phyloP scores from a whole-genome alignment of 2,329 filamentous ascomycete genomes.

The Stromatinia cepivora region DNA sequence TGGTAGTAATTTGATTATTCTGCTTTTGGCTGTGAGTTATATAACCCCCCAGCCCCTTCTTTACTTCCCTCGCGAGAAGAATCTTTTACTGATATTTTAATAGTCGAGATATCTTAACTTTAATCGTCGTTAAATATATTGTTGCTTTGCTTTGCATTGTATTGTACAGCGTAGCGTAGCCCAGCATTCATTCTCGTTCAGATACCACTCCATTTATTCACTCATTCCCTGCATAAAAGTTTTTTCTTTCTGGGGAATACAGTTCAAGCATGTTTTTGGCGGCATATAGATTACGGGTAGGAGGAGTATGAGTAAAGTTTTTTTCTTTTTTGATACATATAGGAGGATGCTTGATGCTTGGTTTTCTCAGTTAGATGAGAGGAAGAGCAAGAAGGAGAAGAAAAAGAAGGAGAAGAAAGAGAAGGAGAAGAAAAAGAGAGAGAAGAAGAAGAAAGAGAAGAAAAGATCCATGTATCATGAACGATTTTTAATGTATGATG shows the following conservation, averaged over 20 bases:
- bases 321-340: neutral
- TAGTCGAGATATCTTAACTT: conserved; percentile 47
- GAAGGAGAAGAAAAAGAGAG: too few relatives aligned
- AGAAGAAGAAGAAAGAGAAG: neutral
- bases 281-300: neutral
- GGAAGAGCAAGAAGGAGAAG: neutral
- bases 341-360: neutral
- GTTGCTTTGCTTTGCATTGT: neutral
- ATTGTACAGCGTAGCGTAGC: too few relatives aligned
- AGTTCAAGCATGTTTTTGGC: neutral
- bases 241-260: neutral
- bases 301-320: too few relatives aligned
- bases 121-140: conserved; percentile 44
- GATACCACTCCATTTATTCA: neutral
- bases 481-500: neutral
- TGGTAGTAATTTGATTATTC: conserved; percentile 69
- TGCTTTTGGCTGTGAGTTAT: conserved; percentile 52
- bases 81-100: conserved; percentile 23
- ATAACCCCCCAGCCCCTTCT: neutral
- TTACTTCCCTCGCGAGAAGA: neutral
- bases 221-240: neutral
- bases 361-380: neutral
- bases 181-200: neutral
- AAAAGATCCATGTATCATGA: neutral
- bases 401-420: neutral